Percentiles rank a stretch among this genome's conserved stretches.
Conservation (phyloP, 306 rosid genomes). For the Malus orientalis region DNA sequence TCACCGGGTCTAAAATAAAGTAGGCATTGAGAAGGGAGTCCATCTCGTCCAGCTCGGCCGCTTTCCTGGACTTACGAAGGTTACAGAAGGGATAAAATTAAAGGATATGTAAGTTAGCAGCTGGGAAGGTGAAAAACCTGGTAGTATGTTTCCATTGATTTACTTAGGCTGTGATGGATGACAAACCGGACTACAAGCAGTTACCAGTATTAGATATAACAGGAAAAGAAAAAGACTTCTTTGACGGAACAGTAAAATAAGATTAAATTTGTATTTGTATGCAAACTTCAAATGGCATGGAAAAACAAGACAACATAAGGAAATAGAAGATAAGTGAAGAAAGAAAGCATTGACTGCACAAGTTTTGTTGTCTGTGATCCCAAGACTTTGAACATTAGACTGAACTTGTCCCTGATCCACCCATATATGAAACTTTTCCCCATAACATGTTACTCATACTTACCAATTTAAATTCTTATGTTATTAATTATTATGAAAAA, state of each 20-base stretch:
- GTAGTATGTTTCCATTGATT: conserved; percentile 96
- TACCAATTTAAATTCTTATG: background rate
- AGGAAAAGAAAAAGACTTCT: background rate
- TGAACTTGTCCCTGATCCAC: background rate
- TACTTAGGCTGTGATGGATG: conserved; percentile 96
- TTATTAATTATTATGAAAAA: too few relatives aligned
- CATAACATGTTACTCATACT: background rate
- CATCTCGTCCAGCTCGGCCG: conserved; percentile 98
- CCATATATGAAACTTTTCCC: background rate
- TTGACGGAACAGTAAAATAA: background rate
- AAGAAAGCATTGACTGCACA: background rate
- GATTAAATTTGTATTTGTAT: background rate
- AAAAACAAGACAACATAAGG: background rate
- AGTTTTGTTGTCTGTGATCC: background rate
- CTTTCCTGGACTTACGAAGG: conserved; percentile 61
- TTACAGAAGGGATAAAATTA: conserved; percentile 12
- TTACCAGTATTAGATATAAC: conserved; percentile 19
- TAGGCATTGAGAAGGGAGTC: conserved; percentile 92
- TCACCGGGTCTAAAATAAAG: conserved; percentile 85
- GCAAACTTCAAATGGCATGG: background rate
- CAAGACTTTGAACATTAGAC: background rate
- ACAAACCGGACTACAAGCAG: conserved; percentile 89
- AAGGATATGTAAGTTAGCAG: conserved; percentile 6
- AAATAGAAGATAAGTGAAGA: background rate
- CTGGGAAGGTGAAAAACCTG: conserved; percentile 51